A percentile compares a stretch with the other conserved stretches of the same genome.
phyloP scores from a whole-genome alignment of 1,284 basidiomycete genomes.

The Kalmanozyma brasiliensis region DNA sequence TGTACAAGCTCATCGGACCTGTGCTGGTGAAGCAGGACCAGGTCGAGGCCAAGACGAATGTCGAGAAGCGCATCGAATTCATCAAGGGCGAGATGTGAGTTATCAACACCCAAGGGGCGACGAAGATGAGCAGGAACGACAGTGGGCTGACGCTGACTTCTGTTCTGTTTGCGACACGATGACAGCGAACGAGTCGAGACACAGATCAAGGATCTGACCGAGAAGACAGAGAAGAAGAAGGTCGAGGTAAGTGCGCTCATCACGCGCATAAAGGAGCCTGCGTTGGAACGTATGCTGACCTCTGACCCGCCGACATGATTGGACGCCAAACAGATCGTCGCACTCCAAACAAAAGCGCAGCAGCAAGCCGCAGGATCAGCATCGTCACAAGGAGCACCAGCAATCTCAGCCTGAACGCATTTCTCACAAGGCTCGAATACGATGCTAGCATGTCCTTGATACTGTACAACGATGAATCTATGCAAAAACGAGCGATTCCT shows the following conservation, averaged over 20 bases:
- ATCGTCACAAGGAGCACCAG: not conserved
- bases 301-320: too few relatives aligned
- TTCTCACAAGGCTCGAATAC: not conserved
- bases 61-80: constrained; percentile 90
- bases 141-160: not conserved
- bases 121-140: too few relatives aligned
- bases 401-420: constrained; percentile 11
- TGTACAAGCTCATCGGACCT: constrained; percentile 93
- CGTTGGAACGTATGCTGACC: too few relatives aligned
- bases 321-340: constrained; percentile 35
- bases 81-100: constrained; percentile 88
- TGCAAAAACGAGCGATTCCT: not conserved
- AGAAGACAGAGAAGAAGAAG: constrained; percentile 56
- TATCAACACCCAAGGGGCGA: too few relatives aligned
- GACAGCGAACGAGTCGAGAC: constrained; percentile 48
- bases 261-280: not conserved
- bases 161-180: too few relatives aligned
- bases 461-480: constrained; percentile 24
- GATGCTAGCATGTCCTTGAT: not conserved
- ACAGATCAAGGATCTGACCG: constrained; percentile 50
- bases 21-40: constrained; percentile 91
- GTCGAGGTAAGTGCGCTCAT: constrained; percentile 42
- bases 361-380: constrained; percentile 23
- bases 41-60: constrained; percentile 85
- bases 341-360: constrained; percentile 51